phyloP scores from a whole-genome alignment of 1,139 yeast genomes.

The Blastobotrys illinoisensis region DNA sequence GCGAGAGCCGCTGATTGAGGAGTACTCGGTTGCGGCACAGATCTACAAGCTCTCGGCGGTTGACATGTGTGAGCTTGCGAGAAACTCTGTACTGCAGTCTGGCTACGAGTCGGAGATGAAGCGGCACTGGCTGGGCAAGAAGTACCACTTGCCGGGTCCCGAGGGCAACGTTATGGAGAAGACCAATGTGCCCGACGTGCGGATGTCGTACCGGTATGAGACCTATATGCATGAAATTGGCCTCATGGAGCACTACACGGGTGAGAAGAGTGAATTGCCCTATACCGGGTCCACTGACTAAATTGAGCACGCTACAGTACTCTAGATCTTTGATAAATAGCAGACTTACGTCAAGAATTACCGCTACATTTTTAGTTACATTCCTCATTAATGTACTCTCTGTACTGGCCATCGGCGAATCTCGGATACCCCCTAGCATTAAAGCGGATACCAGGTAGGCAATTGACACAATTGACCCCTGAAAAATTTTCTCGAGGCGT shows the following conservation, averaged over 20 bases:
- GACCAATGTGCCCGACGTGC: constrained; percentile 88
- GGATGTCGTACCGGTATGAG: constrained; percentile 76
- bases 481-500: no score
- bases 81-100: constrained; percentile 80
- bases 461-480: no score
- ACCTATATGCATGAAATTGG: constrained; percentile 72
- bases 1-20: constrained; percentile 95
- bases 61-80: constrained; percentile 90
- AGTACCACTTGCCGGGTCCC: constrained; percentile 56
- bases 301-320: no score
- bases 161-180: constrained; percentile 85
- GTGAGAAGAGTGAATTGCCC: constrained; percentile 8
- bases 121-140: constrained; percentile 85
- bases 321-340: neutral
- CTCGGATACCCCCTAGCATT: no score
- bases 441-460: no score
- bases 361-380: no score
- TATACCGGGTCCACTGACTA: neutral
- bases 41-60: constrained; percentile 89
- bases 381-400: no score
- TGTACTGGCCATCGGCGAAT: no score
- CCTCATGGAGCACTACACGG: constrained; percentile 58
- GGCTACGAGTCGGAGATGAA: constrained; percentile 87
- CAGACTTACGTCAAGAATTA: no score
- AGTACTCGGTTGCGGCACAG: constrained; percentile 96